These are phyloP conservation scores for Eucalyptus paniculata DNA, from an alignment of 345 rosid species.

Conservation along the genomic window DNA sequence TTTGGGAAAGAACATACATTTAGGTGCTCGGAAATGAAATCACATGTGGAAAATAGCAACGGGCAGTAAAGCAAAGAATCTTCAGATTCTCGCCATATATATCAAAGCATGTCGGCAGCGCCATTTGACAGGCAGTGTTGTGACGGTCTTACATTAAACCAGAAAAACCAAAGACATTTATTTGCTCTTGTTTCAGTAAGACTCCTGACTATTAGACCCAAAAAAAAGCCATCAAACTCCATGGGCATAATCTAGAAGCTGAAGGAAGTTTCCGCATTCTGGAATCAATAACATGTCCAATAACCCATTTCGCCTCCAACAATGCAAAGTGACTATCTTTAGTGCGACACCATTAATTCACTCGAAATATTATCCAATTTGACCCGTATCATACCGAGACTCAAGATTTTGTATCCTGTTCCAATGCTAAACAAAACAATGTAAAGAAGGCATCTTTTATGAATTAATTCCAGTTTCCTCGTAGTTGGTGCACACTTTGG, in stretches of 20 bases:
- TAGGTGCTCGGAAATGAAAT: background rate
- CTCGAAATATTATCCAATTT: background rate
- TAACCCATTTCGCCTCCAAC: background rate
- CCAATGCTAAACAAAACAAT: background rate
- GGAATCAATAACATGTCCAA: background rate
- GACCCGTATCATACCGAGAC: rapidly evolving
- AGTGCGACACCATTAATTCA: background rate
- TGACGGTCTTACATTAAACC: rapidly evolving
- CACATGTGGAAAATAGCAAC: background rate
- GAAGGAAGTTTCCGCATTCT: background rate
- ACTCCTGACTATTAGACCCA: background rate
- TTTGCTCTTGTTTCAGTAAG: background rate
- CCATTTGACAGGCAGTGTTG: background rate
- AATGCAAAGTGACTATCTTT: background rate
- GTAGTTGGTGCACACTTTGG: background rate
- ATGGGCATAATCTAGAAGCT: background rate
- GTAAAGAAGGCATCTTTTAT: too few relatives aligned
- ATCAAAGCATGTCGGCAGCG: background rate
- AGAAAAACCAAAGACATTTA: background rate
- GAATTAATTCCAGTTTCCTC: background rate
- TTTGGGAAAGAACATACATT: background rate
- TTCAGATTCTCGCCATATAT: background rate
- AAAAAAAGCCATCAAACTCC: background rate
- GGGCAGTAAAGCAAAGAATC: background rate
- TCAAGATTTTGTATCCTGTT: background rate